Conservation (phyloP, 768 basidiomycete species). For the Aureoboletus auriporus region DNA sequence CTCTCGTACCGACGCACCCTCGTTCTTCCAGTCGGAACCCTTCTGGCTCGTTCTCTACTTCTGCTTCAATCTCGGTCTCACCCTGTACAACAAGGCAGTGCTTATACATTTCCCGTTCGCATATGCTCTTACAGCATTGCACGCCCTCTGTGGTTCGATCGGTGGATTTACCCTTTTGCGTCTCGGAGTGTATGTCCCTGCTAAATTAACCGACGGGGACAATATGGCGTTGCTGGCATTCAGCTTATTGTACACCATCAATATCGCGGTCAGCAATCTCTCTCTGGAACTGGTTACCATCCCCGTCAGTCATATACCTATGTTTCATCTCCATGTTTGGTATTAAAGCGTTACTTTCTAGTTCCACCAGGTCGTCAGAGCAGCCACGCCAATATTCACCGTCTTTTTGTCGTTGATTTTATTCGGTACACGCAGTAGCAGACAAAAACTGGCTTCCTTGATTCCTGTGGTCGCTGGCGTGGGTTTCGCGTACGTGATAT, state of each 20-base stretch:
- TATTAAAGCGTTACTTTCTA: slow-evolving; percentile 25
- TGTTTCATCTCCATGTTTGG: not conserved
- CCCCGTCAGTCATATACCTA: slow-evolving; percentile 54
- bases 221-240: slow-evolving; percentile 70
- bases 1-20: slow-evolving; percentile 7
- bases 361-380: slow-evolving; percentile 98
- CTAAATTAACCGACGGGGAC: slow-evolving; percentile 47
- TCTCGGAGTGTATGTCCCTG: slow-evolving; percentile 54
- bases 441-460: slow-evolving; percentile 64
- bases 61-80: slow-evolving; percentile 84
- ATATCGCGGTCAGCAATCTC: slow-evolving; percentile 92
- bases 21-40: slow-evolving; percentile 28
- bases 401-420: slow-evolving; percentile 72
- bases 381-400: slow-evolving; percentile 90
- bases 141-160: slow-evolving; percentile 80
- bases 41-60: slow-evolving; percentile 85
- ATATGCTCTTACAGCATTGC: slow-evolving; percentile 90
- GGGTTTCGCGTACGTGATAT: slow-evolving; percentile 65
- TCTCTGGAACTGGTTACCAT: slow-evolving; percentile 86
- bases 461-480: slow-evolving; percentile 88
- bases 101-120: slow-evolving; percentile 93
- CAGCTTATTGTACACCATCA: slow-evolving; percentile 87
- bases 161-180: slow-evolving; percentile 71
- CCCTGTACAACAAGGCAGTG: slow-evolving; percentile 92
- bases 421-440: slow-evolving; percentile 56